These are phyloP conservation scores for Cairneyella variabilis DNA, from an alignment of 495 filamentous ascomycete species.

Conservation along the genomic window DNA sequence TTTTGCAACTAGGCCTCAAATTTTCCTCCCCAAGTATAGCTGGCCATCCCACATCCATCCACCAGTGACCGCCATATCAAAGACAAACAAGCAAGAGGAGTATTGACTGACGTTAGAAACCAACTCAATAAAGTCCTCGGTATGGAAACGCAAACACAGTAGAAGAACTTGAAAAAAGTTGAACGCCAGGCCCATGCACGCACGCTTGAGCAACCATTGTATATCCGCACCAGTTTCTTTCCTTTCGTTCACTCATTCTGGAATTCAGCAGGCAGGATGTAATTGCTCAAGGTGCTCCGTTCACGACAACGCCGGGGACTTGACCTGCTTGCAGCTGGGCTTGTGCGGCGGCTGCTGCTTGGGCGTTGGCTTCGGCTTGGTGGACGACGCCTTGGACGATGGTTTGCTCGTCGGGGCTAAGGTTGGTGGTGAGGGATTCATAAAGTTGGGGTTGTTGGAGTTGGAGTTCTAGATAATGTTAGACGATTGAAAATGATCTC, in stretches of 20 bases:
- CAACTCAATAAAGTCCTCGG: too few relatives aligned
- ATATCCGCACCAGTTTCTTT: conserved; percentile 7
- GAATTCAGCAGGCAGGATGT: not conserved
- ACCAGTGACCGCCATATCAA: too few relatives aligned
- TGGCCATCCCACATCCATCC: too few relatives aligned
- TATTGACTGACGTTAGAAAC: too few relatives aligned
- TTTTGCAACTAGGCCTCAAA: not conserved
- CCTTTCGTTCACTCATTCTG: conserved; percentile 1
- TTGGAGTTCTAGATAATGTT: conserved; percentile 62
- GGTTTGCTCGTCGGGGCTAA: conserved; percentile 76
- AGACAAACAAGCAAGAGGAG: too few relatives aligned
- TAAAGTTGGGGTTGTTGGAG: conserved; percentile 90
- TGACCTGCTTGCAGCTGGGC: not conserved
- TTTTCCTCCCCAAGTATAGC: not conserved
- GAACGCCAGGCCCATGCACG: conserved; percentile 26
- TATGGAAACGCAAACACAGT: too few relatives aligned
- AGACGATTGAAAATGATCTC: not conserved
- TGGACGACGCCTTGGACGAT: conserved; percentile 76
- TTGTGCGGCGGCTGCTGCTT: conserved; percentile 11
- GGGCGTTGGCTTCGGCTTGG: conserved; percentile 57
- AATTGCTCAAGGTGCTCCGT: conserved; percentile 16
- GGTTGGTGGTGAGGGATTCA: conserved; percentile 68
- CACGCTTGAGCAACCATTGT: conserved; percentile 23
- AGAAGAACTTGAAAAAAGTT: not conserved
- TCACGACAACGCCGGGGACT: conserved; percentile 7